Evolutionary conservation across 2,329 filamentous ascomycete species (phyloP), one percentile per base, ranked within the genome.

Genomic region (Aspergillus calidoustus): DNA sequence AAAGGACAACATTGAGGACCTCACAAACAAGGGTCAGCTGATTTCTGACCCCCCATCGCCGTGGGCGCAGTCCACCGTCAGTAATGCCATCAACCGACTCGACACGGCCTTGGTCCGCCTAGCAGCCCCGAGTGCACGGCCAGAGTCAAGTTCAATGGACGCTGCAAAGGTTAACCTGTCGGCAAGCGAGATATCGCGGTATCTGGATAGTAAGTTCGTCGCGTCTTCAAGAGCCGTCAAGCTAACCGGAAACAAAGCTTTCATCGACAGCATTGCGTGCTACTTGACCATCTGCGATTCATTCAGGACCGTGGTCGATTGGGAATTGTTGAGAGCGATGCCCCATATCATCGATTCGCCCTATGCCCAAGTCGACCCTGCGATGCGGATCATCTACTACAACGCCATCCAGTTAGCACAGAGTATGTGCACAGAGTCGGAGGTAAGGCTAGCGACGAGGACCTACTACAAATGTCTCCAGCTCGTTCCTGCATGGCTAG

Each of bases 311-410:
- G 4, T 54, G 2, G 49, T 59, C 1, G 57, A 59, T 15, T 25
- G 17, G 2, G 57, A 54, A 4, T 54, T 59, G 13, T 7, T 60
- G 17, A 41, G 22, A 53, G 43, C 57, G 11, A 38, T 60, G 11
- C 51, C 57, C 17, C 44, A 49, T 31, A 54, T 60, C 4, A 31
- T 60, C 31, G 44, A 48, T 3, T 61, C 54, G 17, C 54, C 59
- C 11, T 49, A 61, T 23, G 54, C 31, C 4, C 48, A 44, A 7
- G 19, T 61, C 6, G n/a, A 57, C 6, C 54, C 54, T 6, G 54
- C 38, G 1, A 57, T 61, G 48, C 54, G 31, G 22, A 34, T 61
- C 2, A 17, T 61, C 17, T 61, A 61, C 43, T 43, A 57, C 30
- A 41, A 28, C 7, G 49, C 54, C 38, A 54, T 61, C n/a, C 57